These are phyloP conservation scores for Globisporangium solare DNA, from an alignment of 352 stramenopile genomes.

Conservation along the genomic window DNA sequence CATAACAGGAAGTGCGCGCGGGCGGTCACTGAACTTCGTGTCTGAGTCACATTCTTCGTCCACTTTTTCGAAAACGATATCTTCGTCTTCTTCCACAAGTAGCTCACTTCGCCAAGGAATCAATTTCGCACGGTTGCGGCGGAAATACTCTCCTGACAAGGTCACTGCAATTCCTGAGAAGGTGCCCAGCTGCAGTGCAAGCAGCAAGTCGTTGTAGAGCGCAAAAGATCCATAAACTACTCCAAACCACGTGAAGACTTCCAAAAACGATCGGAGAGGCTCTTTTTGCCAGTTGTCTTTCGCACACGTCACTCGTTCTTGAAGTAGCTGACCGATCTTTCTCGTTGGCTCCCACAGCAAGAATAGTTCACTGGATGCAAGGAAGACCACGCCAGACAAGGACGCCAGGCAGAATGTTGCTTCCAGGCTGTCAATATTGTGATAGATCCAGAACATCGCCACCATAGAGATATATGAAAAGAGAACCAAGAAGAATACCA, in stretches of 20 bases:
- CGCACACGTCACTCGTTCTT: slow-evolving; percentile 71
- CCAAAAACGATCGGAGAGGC: slow-evolving; percentile 74
- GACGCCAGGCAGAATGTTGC: slow-evolving; percentile 78
- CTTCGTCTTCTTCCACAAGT: background rate
- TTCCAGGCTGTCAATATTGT: slow-evolving; percentile 83
- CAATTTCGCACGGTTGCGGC: slow-evolving; percentile 50
- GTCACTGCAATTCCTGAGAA: slow-evolving; percentile 81
- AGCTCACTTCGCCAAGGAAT: slow-evolving; percentile 38
- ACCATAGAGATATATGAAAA: slow-evolving; percentile 69
- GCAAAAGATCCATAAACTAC: slow-evolving; percentile 77
- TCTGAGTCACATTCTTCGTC: slow-evolving; percentile 9
- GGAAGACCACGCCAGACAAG: slow-evolving; percentile 72
- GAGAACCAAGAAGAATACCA: slow-evolving; percentile 71
- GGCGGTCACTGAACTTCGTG: slow-evolving; percentile 8
- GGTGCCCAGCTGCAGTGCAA: slow-evolving; percentile 76
- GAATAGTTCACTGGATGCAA: slow-evolving; percentile 76
- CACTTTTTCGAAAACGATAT: background rate
- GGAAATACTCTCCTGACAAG: slow-evolving; percentile 73
- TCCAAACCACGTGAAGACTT: slow-evolving; percentile 79
- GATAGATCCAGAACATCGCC: slow-evolving; percentile 76
- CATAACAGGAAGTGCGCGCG: slow-evolving; percentile 47
- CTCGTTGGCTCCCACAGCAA: slow-evolving; percentile 79
- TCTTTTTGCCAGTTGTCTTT: slow-evolving; percentile 74
- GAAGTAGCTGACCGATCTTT: slow-evolving; percentile 64
- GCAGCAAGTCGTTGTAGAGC: slow-evolving; percentile 75